Evolutionary conservation across 768 basidiomycete genomes (phyloP).

Genomic region (Collybiopsis luxurians): DNA sequence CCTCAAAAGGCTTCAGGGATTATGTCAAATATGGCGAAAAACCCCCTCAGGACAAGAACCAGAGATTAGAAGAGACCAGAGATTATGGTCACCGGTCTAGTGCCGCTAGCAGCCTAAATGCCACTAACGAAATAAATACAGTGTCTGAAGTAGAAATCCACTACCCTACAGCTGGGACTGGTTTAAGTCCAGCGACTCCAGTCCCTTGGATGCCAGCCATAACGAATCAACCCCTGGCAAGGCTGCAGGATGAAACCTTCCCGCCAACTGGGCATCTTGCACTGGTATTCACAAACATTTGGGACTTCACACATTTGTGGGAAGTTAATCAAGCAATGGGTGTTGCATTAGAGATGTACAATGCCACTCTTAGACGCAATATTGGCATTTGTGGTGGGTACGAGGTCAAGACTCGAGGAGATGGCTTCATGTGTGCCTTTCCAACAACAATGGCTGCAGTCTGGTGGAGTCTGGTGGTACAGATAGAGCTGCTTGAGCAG

Average conservation of each 20-base stretch:
- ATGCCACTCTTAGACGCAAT: slow-evolving; percentile 78
- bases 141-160: too few relatives aligned
- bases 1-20: slow-evolving; percentile 53
- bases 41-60: slow-evolving; percentile 53
- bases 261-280: slow-evolving; percentile 87
- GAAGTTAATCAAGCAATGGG: slow-evolving; percentile 95
- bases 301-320: slow-evolving; percentile 96
- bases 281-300: slow-evolving; percentile 96
- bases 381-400: slow-evolving; percentile 92
- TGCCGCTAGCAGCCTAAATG: slow-evolving; percentile 48
- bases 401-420: slow-evolving; percentile 99
- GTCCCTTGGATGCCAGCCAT: too few relatives aligned
- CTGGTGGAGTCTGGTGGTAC: slow-evolving; percentile 88
- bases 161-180: too few relatives aligned
- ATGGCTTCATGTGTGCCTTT: slow-evolving; percentile 99
- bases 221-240: slow-evolving; percentile 57
- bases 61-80: slow-evolving; percentile 43
- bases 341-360: slow-evolving; percentile 89
- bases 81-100: slow-evolving; percentile 59
- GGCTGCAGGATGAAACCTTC: slow-evolving; percentile 75
- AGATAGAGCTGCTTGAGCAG: slow-evolving; percentile 75
- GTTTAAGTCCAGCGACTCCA: too few relatives aligned
- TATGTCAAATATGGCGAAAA: slow-evolving; percentile 61
- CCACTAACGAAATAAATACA: too few relatives aligned
- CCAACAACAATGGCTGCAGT: slow-evolving; percentile 82